Evolutionary conservation across 2,329 filamentous ascomycete genomes (phyloP), one percentile per base, ranked within the genome.

Genomic region (Fusarium protoensiforme): DNA sequence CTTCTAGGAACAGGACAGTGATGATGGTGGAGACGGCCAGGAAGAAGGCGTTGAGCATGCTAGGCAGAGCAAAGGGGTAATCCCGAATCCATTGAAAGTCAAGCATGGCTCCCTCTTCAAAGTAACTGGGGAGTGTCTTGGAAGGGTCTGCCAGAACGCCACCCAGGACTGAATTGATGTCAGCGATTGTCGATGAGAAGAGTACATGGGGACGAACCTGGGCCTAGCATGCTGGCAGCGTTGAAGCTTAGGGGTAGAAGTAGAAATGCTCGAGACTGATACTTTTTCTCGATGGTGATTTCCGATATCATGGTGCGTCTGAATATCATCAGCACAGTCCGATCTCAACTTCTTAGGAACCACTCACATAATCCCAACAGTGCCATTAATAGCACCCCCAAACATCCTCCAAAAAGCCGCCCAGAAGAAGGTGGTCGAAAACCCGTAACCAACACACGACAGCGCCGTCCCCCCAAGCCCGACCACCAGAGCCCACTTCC

Each of bases 41-140:
- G 65, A 92, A 90, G 0, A 87, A 69, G 2, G 89, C 90, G 75
- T 90, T 93, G 58, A 93, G 83, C 1, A 94, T 80, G 75, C 92
- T 93, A 0, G 92, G 92, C 41, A 94, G 82, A 1, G 91, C 91
- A 81, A 92, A 94, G 0, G 92, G 92, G 81, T 90, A 94, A 58
- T 83, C 81, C 22, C 82, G 84, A 85, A 93, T 89, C 90, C 92
- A 93, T 69, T 85, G 82, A 2, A 91, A 90, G 0, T 90, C 91
- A 54, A 93, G 79, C 0, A 85, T 69, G 1, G 89, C 90, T 0
- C 85, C 87, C 5, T 88, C 86, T 1, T 90, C 91, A 76, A 94
- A 94, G 0, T 92, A 61, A 0, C 81, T 80, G 0, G 92, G 92
- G 77, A 93, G 89, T 11, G 84, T 91, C 8, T 83, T 84, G 7